Conservation (phyloP, 2,329 filamentous ascomycete species). For the Penicillium crustosum region DNA sequence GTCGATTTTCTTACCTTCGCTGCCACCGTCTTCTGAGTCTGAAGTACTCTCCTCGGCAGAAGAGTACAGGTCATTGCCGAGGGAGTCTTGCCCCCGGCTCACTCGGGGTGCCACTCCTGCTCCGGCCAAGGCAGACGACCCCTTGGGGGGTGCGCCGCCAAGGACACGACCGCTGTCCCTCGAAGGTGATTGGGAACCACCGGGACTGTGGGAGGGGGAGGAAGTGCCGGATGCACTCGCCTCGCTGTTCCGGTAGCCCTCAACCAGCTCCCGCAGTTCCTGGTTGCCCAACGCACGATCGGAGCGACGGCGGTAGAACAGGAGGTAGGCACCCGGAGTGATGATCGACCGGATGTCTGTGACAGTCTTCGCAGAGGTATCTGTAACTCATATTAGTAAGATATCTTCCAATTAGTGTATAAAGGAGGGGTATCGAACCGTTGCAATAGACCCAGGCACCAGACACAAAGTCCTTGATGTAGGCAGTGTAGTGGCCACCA, state of each 20-base stretch:
- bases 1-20: slow-evolving; percentile 37
- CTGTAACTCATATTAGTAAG: slow-evolving; percentile 55
- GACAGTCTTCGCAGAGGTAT: slow-evolving; percentile 66
- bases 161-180: slow-evolving; percentile 86
- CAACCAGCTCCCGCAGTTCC: slow-evolving; percentile 68
- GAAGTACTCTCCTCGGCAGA: slow-evolving; percentile 25
- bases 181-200: slow-evolving; percentile 51
- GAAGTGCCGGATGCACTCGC: slow-evolving; percentile 48
- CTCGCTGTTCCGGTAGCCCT: slow-evolving; percentile 57
- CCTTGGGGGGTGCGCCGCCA: slow-evolving; percentile 83
- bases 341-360: slow-evolving; percentile 64
- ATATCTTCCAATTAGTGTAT: background rate
- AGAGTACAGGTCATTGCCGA: slow-evolving; percentile 32
- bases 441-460: slow-evolving; percentile 95
- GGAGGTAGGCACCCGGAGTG: slow-evolving; percentile 77
- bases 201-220: slow-evolving; percentile 34
- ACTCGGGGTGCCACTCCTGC: slow-evolving; percentile 71
- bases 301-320: slow-evolving; percentile 92
- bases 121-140: slow-evolving; percentile 81
- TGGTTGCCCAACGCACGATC: slow-evolving; percentile 74
- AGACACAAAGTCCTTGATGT: slow-evolving; percentile 88
- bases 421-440: slow-evolving; percentile 55
- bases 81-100: slow-evolving; percentile 48
- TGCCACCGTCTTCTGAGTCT: slow-evolving; percentile 14
- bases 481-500: slow-evolving; percentile 94